Conservation (phyloP, 2,329 filamentous ascomycete genomes). For the Alternaria consortialis region DNA sequence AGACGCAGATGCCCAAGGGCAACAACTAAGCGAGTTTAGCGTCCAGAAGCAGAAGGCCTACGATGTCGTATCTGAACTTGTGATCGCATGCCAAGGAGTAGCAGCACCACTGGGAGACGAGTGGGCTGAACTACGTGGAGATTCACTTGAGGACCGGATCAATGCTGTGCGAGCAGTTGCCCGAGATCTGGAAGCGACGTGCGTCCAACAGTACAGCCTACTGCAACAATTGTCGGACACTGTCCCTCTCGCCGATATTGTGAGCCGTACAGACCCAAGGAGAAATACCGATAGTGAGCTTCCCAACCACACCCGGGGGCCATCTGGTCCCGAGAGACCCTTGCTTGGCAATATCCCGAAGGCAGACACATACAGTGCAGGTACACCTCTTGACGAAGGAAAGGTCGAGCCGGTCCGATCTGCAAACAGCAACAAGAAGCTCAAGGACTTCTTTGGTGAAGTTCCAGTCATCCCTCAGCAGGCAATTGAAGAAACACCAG, state of each 20-base stretch:
- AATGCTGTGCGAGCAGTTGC: conserved; percentile 80
- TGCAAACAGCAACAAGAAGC: conserved; percentile 57
- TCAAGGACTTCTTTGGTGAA: conserved; percentile 63
- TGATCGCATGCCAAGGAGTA: conserved; percentile 89
- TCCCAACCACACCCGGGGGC: conserved; percentile 37
- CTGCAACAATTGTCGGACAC: conserved; percentile 87
- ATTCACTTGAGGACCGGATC: conserved; percentile 86
- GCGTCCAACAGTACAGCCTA: conserved; percentile 87
- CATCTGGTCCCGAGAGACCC: conserved; percentile 51
- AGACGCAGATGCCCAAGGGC: conserved; percentile 80
- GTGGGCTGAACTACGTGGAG: conserved; percentile 91
- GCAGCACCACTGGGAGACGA: conserved; percentile 91
- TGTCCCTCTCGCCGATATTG: conserved; percentile 61
- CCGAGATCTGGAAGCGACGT: conserved; percentile 83
- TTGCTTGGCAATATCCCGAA: conserved; percentile 63
- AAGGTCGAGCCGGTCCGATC: conserved; percentile 49
- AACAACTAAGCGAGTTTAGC: conserved; percentile 85
- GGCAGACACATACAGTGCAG: conserved; percentile 73
- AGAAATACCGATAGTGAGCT: conserved; percentile 55
- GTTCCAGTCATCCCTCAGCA: conserved; percentile 57
- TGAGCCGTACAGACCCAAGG: conserved; percentile 45
- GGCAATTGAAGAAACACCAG: conserved; percentile 78
- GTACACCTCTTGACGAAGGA: conserved; percentile 47
- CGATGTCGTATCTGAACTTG: conserved; percentile 88
- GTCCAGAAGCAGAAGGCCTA: conserved; percentile 93